Conservation (phyloP, 2,329 filamentous ascomycete species). For the Hypoxylon sp. region DNA sequence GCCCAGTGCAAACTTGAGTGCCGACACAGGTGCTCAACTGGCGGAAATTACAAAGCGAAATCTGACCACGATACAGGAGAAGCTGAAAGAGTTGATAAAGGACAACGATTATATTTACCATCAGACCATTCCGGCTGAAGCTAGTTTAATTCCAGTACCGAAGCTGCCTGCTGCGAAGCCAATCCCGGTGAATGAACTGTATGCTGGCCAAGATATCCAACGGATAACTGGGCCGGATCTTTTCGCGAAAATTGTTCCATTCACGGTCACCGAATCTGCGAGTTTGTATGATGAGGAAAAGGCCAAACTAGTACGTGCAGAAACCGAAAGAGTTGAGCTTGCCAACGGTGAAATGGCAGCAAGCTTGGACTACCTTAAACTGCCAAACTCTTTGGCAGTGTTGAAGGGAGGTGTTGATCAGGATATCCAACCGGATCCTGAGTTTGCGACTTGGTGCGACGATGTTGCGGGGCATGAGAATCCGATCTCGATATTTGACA, state of each 20-base stretch:
- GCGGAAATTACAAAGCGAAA: conserved; percentile 90
- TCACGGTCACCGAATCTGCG: conserved; percentile 95
- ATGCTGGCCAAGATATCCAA: conserved; percentile 97
- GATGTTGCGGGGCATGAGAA: conserved; percentile 90
- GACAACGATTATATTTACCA: conserved; percentile 99
- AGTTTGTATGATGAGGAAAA: conserved; percentile 99
- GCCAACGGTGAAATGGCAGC: conserved; percentile 97
- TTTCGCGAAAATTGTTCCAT: conserved; percentile 95
- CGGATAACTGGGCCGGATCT: conserved; percentile 97
- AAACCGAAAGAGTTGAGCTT: conserved; percentile 92
- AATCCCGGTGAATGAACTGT: conserved; percentile 95
- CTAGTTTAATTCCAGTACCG: conserved; percentile 82
- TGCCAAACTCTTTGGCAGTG: conserved; percentile 90
- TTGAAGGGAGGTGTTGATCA: conserved; percentile 94
- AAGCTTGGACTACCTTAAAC: conserved; percentile 91
- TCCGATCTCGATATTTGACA: conserved; percentile 83
- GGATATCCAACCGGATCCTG: conserved; percentile 87
- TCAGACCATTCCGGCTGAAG: conserved; percentile 88
- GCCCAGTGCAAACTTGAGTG: conserved; percentile 83
- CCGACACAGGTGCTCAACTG: conserved; percentile 81
- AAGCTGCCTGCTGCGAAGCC: conserved; percentile 97
- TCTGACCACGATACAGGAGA: conserved; percentile 83
- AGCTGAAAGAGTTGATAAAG: conserved; percentile 81
- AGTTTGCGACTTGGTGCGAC: conserved; percentile 94
- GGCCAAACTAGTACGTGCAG: conserved; percentile 92